Conservation (phyloP, 2,329 filamentous ascomycete genomes). For the Lasiodiplodia sp. region DNA sequence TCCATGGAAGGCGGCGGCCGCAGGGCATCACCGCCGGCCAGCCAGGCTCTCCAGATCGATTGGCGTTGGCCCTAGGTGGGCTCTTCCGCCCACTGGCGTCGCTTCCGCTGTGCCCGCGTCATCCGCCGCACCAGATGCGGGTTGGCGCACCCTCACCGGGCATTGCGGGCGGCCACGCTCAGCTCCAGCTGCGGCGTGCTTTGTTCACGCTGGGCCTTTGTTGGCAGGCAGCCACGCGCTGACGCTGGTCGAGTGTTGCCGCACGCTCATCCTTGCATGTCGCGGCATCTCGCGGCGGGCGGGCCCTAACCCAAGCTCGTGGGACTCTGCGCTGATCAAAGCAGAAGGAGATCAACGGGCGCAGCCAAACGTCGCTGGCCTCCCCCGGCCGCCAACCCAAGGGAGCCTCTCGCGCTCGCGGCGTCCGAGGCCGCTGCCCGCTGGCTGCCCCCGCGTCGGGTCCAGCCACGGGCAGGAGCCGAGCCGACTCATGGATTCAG, state of each 20-base stretch:
- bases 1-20: neutral
- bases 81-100: slow-evolving; percentile 7
- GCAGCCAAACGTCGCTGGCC: slow-evolving; percentile 9
- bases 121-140: slow-evolving; percentile 17
- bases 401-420: neutral
- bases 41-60: slow-evolving; percentile 16
- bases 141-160: neutral
- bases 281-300: slow-evolving; percentile 23
- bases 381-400: neutral
- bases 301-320: slow-evolving; percentile 14
- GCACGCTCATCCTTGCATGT: slow-evolving; percentile 24
- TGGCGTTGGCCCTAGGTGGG: slow-evolving; percentile 18
- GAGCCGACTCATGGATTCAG: slow-evolving; percentile 8
- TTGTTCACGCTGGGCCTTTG: slow-evolving; percentile 13
- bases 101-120: slow-evolving; percentile 7
- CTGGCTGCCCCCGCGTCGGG: neutral
- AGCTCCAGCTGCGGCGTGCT: slow-evolving; percentile 2
- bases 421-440: slow-evolving; percentile 4
- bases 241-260: slow-evolving; percentile 15
- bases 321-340: slow-evolving; percentile 25
- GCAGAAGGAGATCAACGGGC: slow-evolving; percentile 22
- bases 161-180: slow-evolving; percentile 2
- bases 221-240: slow-evolving; percentile 27
- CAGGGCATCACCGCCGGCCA: neutral
- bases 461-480: slow-evolving; percentile 10